Base-by-base conservation (phyloP, 192 early-diverging fungal genomes). In the Chytriomyces confervae region DNA sequence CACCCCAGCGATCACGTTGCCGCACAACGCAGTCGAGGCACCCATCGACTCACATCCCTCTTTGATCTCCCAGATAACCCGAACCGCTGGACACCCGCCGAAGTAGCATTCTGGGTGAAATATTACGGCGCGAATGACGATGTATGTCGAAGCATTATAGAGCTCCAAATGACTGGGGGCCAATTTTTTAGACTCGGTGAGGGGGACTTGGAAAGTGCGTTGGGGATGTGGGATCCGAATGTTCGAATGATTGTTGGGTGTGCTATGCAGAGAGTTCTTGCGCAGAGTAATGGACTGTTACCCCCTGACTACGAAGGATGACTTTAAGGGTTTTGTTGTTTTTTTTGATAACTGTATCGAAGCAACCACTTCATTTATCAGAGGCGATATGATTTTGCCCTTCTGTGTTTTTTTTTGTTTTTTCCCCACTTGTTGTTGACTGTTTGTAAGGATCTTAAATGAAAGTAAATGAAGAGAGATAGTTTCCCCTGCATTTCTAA, bases 41-140 rank as follows among this genome's bases (percentile, higher is more conserved):
- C 23, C 24, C 13, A 18, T 27, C 66, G 66, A 48, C 51, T 72
- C n/a, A 61, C 18, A 10, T 43, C 70, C n/a, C 70, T 72, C 70
- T 72, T 60, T 44, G 70, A 72, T 29, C 70, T 72, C n/a, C 70
- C 70, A 3, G 70, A 72, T n/a, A 72, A 72, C 70, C 70, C 70
- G 51, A 51, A 72, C 70, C 70, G 70, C 20, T 72, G 70, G 70
- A 72, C 9, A 10, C 70, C 70, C 50, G 43, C 18, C 0, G 70
- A 72, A 72, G 70, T 72, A 27, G 18, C 70, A 18, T 72, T 72
- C 70, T 72, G 48, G 48, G 18, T n/a, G 9, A n/a, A 44, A 51
- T n/a, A 16, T 10, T 18, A 72, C 51, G 70, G 70, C 29, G 70
- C 70, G 23, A 20, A 27, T 18, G 8, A 9, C 18, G 57, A 61